These are phyloP conservation scores for Globisporangium ultimum DNA, from an alignment of 352 stramenopile species.

Conservation along the genomic window DNA sequence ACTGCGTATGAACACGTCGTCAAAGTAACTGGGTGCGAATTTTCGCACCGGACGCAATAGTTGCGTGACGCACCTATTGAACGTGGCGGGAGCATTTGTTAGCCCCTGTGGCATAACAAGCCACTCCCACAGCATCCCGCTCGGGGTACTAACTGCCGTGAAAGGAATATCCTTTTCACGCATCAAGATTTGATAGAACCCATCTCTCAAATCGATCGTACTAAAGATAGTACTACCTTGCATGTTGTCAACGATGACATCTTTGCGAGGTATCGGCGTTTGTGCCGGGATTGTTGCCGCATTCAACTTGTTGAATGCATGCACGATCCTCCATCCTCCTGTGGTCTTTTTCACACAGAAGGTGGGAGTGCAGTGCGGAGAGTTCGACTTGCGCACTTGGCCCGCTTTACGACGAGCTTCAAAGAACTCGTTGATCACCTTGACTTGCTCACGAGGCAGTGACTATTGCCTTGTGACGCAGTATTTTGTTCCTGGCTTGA, in stretches of 20 bases:
- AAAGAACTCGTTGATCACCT: conserved; percentile 22
- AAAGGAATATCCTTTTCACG: too few relatives aligned
- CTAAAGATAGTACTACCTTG: conserved; percentile 25
- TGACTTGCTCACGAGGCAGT: conserved; percentile 22
- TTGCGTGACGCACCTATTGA: too few relatives aligned
- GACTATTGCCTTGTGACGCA: conserved; percentile 24
- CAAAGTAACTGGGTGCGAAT: too few relatives aligned
- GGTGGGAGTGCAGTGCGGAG: conserved; percentile 15
- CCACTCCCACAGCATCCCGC: too few relatives aligned
- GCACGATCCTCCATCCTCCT: conserved; percentile 22
- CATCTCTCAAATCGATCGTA: too few relatives aligned
- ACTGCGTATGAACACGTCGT: too few relatives aligned
- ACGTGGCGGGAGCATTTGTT: too few relatives aligned
- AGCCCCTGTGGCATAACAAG: too few relatives aligned
- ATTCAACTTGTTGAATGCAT: conserved; percentile 36
- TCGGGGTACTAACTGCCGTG: too few relatives aligned
- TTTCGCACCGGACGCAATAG: too few relatives aligned
- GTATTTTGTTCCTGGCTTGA: conserved; percentile 23
- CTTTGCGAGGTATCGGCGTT: conserved; percentile 28
- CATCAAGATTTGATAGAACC: too few relatives aligned
- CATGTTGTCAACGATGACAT: conserved; percentile 24
- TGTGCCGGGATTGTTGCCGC: conserved; percentile 21
- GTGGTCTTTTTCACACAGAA: conserved; percentile 29
- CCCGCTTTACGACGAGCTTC: conserved; percentile 6
- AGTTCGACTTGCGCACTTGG: conserved; percentile 18